Evolutionary conservation across 768 basidiomycete genomes (phyloP), one percentile per base, ranked within the genome.

Genomic region (Leccinum ochraceum): DNA sequence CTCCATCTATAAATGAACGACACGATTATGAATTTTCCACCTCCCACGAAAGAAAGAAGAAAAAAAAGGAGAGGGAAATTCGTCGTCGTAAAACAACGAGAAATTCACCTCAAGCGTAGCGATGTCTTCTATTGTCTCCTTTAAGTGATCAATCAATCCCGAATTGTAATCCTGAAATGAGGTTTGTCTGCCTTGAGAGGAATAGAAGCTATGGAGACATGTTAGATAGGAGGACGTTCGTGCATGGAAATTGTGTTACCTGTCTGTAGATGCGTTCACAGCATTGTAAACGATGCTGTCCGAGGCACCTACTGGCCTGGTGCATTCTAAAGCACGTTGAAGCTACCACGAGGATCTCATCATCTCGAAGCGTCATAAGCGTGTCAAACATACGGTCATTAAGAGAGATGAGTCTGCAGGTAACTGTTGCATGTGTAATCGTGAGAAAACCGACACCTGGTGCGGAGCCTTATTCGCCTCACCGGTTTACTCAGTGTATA

Each of bases 221-320:
- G 10, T 68, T 26, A 70, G 59, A 17, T 54, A 39, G n/a, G 52
- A 46, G n/a, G 28, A 49, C 53, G 37, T 52, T 14, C 36, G 22
- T 50, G 22, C 11, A 49, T 6, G 24, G 5, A 32, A n/a, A 34
- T 42, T 44, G 22, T 61, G 55, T 70, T 66, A 88, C 88, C 89
- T 91, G 73, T 94, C 92, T 44, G 90, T 86, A 54, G 89, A 90
- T n/a, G 90, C 91, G 66, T 92, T 93, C 34, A 87, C 77, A 22
- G 78, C 67, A 56, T 79, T 62, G 42, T 66, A 55, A 14, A 86
- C 67, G 60, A 88, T 76, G 34, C 68, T 65, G 20, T 69, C 69
- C 14, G 72, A 62, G 52, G 76, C 73, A 16, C 64, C 71, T 20
- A 65, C 48, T 24, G 86, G 84, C 50, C 81, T 82, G 32, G 78